Evolutionary conservation across 202 grass and related monocot genomes (phyloP).

Genomic region (Dendrocalamus latiflorus): DNA sequence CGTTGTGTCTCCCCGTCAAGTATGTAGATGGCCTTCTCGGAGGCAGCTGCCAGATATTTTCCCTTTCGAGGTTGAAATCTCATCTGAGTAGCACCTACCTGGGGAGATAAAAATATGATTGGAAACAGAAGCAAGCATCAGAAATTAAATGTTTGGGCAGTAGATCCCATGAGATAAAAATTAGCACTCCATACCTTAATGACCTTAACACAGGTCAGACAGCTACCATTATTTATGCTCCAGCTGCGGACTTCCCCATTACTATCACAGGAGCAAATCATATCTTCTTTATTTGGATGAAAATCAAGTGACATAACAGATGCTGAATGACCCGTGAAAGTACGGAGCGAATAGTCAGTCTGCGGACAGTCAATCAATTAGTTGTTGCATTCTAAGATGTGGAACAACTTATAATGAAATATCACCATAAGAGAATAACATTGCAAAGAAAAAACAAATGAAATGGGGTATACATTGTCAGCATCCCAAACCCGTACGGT

Average conservation of each 20-base stretch:
- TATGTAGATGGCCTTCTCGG: slow-evolving; percentile 73
- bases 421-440: background rate
- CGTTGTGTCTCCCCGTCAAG: slow-evolving; percentile 80
- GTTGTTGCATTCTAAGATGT: background rate
- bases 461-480: slow-evolving; percentile 68
- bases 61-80: slow-evolving; percentile 93
- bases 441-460: background rate
- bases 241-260: slow-evolving; percentile 93
- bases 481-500: slow-evolving; percentile 99
- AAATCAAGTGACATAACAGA: slow-evolving; percentile 96
- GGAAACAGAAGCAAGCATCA: background rate
- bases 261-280: slow-evolving; percentile 91
- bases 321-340: slow-evolving; percentile 96
- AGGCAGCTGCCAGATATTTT: slow-evolving; percentile 89
- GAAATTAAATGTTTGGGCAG: slow-evolving; percentile 17
- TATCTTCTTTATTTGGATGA: slow-evolving; percentile 97
- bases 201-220: slow-evolving; percentile 51
- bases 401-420: slow-evolving; percentile 17
- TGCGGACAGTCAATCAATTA: slow-evolving; percentile 41
- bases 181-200: slow-evolving; percentile 57
- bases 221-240: slow-evolving; percentile 99
- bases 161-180: background rate
- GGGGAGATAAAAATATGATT: slow-evolving; percentile 1
- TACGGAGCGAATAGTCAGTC: slow-evolving; percentile 94
- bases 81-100: slow-evolving; percentile 95